phyloP scores from a whole-genome alignment of 805 yeast species.

The Candida piceae region DNA sequence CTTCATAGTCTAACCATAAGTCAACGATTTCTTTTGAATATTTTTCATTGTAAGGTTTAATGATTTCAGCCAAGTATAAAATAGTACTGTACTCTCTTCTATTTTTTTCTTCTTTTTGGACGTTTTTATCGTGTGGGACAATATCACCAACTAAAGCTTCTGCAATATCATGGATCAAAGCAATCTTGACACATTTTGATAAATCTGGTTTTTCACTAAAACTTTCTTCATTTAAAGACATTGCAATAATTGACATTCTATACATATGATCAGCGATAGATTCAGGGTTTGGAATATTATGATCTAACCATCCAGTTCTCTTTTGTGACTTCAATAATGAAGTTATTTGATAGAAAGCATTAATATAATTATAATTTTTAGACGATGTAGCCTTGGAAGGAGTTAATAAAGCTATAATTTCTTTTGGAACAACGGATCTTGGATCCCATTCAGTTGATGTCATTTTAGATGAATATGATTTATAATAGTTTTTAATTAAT shows the following conservation, averaged over 20 bases:
- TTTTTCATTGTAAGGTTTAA: constrained; percentile 55
- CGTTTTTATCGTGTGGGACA: constrained; percentile 65
- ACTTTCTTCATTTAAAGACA: constrained; percentile 47
- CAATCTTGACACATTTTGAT: constrained; percentile 74
- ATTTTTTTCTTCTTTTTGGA: constrained; percentile 77
- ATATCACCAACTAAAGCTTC: constrained; percentile 93
- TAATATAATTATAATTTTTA: constrained; percentile 24
- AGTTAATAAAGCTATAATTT: constrained; percentile 29
- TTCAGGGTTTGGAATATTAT: constrained; percentile 51
- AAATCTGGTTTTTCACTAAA: constrained; percentile 37
- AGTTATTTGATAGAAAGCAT: constrained; percentile 50
- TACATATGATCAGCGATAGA: constrained; percentile 95
- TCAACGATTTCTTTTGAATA: constrained; percentile 64
- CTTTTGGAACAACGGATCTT: constrained; percentile 36
- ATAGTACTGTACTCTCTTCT: constrained; percentile 74
- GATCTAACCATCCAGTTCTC: constrained; percentile 94
- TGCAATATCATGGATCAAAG: constrained; percentile 90
- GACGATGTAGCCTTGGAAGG: constrained; percentile 7
- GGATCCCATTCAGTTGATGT: constrained; percentile 40
- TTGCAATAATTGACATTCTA: constrained; percentile 78
- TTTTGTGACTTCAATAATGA: constrained; percentile 69
- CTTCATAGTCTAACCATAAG: constrained; percentile 87
- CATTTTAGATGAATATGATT: no score
- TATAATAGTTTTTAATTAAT: not conserved
- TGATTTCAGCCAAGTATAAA: constrained; percentile 52